Percentiles rank a stretch among this genome's conserved stretches.
Evolutionary conservation across 2,329 filamentous ascomycete genomes (phyloP).

Genomic region (Aspergillus aculeatus): DNA sequence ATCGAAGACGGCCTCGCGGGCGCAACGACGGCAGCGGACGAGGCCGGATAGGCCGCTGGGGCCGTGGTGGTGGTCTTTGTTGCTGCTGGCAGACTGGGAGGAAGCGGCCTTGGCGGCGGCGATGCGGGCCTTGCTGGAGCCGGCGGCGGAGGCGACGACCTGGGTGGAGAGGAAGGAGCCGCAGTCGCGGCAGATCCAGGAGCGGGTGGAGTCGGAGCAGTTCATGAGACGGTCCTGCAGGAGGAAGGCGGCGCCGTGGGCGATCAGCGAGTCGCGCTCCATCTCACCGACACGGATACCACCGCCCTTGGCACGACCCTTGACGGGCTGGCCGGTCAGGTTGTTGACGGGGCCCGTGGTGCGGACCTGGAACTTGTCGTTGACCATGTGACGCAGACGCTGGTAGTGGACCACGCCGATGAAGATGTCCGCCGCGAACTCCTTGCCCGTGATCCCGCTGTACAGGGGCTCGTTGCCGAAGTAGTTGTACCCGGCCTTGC

Average conservation of each 20-base stretch:
- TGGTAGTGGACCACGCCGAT: constrained; percentile 98
- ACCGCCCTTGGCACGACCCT: constrained; percentile 91
- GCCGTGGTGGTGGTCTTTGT: constrained; percentile 48
- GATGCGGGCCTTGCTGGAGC: constrained; percentile 28
- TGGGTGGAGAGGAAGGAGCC: constrained; percentile 89
- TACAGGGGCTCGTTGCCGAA: constrained; percentile 99
- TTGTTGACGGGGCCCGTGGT: constrained; percentile 90
- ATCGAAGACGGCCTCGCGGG: constrained; percentile 59
- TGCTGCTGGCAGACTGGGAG: constrained; percentile 23
- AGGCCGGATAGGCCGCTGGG: constrained; percentile 59
- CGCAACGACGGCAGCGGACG: constrained; percentile 78
- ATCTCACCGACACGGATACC: constrained; percentile 99
- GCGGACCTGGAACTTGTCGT: constrained; percentile 98
- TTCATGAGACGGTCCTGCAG: constrained; percentile 95
- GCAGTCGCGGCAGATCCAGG: constrained; percentile 86
- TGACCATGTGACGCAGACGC: constrained; percentile 97
- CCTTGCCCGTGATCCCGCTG: constrained; percentile 91
- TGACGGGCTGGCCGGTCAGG: constrained; percentile 92
- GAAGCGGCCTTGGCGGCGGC: constrained; percentile 33
- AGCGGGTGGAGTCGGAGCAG: constrained; percentile 87
- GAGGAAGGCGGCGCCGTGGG: constrained; percentile 91
- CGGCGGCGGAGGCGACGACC: constrained; percentile 41
- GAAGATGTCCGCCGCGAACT: constrained; percentile 93
- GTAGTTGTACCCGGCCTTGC: constrained; percentile 95
- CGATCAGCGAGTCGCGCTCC: constrained; percentile 93